A percentile compares a stretch with the other conserved stretches of the same genome.
These are phyloP conservation scores for Penicillium bovifimosum DNA, from an alignment of 495 filamentous ascomycete species.

Conservation along the genomic window DNA sequence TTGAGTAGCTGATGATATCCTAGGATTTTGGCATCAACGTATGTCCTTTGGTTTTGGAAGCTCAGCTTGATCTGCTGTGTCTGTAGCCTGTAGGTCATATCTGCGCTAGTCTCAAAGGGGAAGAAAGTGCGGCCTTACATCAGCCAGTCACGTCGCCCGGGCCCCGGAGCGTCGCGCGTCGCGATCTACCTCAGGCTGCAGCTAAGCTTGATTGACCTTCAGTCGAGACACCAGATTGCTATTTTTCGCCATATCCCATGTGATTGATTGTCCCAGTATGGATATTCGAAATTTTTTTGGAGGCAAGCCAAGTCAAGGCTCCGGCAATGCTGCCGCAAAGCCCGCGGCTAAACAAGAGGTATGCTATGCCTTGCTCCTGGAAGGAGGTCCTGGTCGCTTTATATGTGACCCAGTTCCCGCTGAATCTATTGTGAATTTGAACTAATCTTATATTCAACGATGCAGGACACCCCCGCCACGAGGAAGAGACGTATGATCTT, in stretches of 20 bases:
- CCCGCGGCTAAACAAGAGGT: constrained; percentile 39
- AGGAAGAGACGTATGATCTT: constrained; percentile 37
- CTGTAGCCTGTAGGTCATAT: background rate
- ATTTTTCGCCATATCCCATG: background rate
- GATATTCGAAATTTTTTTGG: constrained; percentile 83
- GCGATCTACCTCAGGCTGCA: background rate
- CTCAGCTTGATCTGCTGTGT: background rate
- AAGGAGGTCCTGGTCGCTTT: background rate
- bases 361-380: constrained; percentile 11
- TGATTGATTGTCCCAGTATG: constrained; percentile 39
- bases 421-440: background rate
- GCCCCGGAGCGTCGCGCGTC: constrained; percentile 29
- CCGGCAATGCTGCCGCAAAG: constrained; percentile 24
- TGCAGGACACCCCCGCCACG: constrained; percentile 30
- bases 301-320: constrained; percentile 40
- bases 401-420: background rate
- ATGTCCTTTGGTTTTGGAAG: too few species aligned
- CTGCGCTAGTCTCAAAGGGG: background rate
- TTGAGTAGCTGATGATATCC: too few species aligned
- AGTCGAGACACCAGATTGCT: background rate
- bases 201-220: constrained; percentile 1
- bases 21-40: too few species aligned
- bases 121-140: constrained; percentile 21
- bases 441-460: constrained; percentile 1
- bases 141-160: constrained; percentile 32